Evolutionary conservation across 345 rosid genomes (phyloP), one percentile per base, ranked within the genome.

Genomic region (Hevea brasiliensis): DNA sequence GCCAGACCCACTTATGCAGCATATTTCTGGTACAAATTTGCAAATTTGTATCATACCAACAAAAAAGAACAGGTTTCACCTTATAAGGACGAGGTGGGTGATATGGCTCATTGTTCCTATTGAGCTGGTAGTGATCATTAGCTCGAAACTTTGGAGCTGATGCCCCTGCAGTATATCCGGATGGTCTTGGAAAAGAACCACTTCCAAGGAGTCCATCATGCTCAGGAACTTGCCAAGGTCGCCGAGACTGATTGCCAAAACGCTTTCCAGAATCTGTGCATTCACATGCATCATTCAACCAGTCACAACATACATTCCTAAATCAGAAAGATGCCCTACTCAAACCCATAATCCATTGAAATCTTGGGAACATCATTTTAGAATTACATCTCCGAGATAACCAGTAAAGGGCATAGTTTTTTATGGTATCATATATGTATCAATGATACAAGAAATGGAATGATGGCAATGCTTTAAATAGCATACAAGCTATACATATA

Each of bases 191-290:
- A 67, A 91, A 93, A 81, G 94, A 89, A 65, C 99, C 99, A 82
- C 95, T 92, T 42, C 99, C 99, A 51, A 95, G 88, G 80, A 95
- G 98, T 56, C 99, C 99, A 74, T 95, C 99, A 83, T 95, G 94
- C 87, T 91, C 99, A 7, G 94, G 84, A 78, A 81, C 84, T 81
- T 92, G 98, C 96, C 90, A 84, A 69, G 93, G 74, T 72, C 87
- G 89, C 78, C 93, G 86, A 81, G 96, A 71, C 77, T 87, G 97
- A 80, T 86, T 81, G 65, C 87, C 88, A 82, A 75, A 81, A 58
- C 86, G 87, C 82, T 81, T 89, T 77, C 94, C 94, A 78, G 87
- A 74, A 79, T 92, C 99, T 87, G 67, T 68, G 73, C 53, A 56
- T 37, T 70, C 61, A 61, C 41, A 64, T n/a, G 42, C 56, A 73